phyloP scores from a whole-genome alignment of 1,284 basidiomycete genomes.

The Moesziomyces sp. region DNA sequence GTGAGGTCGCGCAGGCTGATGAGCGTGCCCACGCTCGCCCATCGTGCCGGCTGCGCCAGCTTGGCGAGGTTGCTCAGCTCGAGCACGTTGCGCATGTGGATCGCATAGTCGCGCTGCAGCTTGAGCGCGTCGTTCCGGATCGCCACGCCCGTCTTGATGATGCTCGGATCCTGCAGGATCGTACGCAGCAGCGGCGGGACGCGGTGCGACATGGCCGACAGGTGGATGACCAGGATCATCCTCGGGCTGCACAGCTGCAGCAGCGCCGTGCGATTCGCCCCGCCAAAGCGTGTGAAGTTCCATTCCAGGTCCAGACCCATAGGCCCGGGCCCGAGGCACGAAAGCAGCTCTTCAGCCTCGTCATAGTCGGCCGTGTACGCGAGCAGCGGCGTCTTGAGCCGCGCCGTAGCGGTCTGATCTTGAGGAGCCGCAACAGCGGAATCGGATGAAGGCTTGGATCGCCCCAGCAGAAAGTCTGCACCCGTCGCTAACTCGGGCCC shows the following conservation, averaged over 20 bases:
- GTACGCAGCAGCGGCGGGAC: constrained; percentile 21
- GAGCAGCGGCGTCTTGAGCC: constrained; percentile 26
- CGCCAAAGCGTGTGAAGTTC: constrained; percentile 26
- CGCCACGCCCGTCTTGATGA: constrained; percentile 57
- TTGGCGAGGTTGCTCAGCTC: constrained; percentile 53
- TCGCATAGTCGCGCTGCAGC: constrained; percentile 53
- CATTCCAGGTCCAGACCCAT: constrained; percentile 60
- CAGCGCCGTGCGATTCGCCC: constrained; percentile 34
- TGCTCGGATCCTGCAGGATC: constrained; percentile 38
- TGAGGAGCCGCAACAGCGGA: background rate
- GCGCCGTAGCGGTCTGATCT: background rate
- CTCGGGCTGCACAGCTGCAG: constrained; percentile 47
- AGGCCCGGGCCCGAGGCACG: constrained; percentile 24
- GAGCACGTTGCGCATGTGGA: constrained; percentile 36
- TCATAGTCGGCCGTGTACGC: constrained; percentile 36
- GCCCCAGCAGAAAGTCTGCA: constrained; percentile 9
- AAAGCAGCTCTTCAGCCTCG: constrained; percentile 34
- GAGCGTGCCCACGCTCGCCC: constrained; percentile 22
- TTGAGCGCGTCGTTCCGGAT: constrained; percentile 55
- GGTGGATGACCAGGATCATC: constrained; percentile 49
- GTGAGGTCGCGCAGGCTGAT: constrained; percentile 56
- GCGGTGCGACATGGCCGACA: constrained; percentile 40
- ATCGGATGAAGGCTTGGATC: constrained; percentile 5
- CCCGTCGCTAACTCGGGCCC: constrained; percentile 17
- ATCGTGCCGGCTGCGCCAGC: constrained; percentile 34